Base-by-base conservation (phyloP, 495 filamentous ascomycete species). In the Arthonia radiata region DNA sequence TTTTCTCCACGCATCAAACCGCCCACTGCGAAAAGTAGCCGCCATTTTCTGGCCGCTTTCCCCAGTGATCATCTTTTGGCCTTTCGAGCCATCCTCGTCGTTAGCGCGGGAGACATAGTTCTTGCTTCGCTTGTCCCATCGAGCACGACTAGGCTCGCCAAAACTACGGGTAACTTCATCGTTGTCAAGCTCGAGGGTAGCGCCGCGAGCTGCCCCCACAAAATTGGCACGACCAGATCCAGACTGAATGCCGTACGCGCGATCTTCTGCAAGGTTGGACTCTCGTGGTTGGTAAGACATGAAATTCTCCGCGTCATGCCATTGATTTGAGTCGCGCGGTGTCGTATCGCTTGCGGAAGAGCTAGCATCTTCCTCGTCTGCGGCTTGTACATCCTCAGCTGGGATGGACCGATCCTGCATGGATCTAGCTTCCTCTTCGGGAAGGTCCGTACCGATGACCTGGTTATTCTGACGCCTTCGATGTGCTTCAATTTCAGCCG, bases 11-110 rank as follows among this genome's bases (percentile, higher is more conserved):
- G 59, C 61, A 32, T 93, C 78, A 48, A 92, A 97, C 16, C 89
- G 67, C 19, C 89, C 86, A 43, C 72, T 82, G 37, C 81, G 68
- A 63, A 94, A 93, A 34, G 57, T 71, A 24, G 86, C 77, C 1
- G 86, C 75, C 31, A 97, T 91, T 59, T 93, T 94, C 52, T 79
- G 79, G 24, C 86, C 86, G 43, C 64, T 74, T 52, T 97, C 86
- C 31, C 89, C 81, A 25, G 67, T 61, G 22, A 97, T 74, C 49
- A 91, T 67, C 30, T 69, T 73, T n/a, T 54, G 54, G 26, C 80
- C 79, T 45, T 73, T 73, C 26, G 69, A 79, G 11, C 86, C 89
- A 54, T 93, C 86, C 39, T 89, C 77, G 48, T 94, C 86, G 56
- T 94, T 92, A 33, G 65, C 68, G 15, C 71, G 60, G 2, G 72